A percentile compares a stretch with the other conserved stretches of the same genome.
Evolutionary conservation across 805 yeast genomes (phyloP).

Genomic region (Candida glaebosa): DNA sequence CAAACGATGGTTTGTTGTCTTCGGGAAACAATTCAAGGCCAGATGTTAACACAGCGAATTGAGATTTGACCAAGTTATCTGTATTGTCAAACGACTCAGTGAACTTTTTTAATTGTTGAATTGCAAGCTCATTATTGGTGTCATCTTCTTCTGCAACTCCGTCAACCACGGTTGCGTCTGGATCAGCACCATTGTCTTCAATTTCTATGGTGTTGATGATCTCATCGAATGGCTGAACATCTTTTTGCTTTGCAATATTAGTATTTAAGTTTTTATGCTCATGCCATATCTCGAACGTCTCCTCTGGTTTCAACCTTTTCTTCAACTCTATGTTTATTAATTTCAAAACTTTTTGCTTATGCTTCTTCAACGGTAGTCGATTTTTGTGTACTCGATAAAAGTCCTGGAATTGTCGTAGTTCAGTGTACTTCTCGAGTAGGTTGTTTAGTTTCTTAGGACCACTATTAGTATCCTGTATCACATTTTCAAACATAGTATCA

Average conservation of each 20-base stretch:
- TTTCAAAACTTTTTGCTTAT: constrained; percentile 14
- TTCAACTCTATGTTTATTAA: constrained; percentile 23
- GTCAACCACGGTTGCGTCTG: background rate
- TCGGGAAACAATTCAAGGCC: constrained; percentile 23
- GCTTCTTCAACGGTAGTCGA: constrained; percentile 6
- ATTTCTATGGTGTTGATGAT: background rate
- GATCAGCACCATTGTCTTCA: background rate
- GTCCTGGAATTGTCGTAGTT: constrained; percentile 2
- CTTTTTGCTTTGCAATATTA: constrained; percentile 7
- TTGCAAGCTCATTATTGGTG: constrained; percentile 5
- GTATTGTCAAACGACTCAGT: constrained; percentile 18
- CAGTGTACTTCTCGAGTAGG: background rate
- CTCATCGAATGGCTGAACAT: background rate
- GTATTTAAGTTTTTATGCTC: constrained; percentile 13
- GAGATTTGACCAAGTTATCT: constrained; percentile 16
- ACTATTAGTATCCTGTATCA: background rate
- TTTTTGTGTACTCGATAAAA: background rate
- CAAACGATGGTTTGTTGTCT: constrained; percentile 3
- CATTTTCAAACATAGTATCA: constrained; percentile 4
- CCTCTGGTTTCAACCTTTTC: constrained; percentile 27
- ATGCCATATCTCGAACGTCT: constrained; percentile 34
- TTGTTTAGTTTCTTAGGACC: constrained; percentile 1
- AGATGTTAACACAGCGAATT: constrained; percentile 17
- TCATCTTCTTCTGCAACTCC: constrained; percentile 5
- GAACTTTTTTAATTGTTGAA: constrained; percentile 11